Conservation (phyloP, 352 stramenopile genomes). For the Thalassiosira livingstoniorum region DNA sequence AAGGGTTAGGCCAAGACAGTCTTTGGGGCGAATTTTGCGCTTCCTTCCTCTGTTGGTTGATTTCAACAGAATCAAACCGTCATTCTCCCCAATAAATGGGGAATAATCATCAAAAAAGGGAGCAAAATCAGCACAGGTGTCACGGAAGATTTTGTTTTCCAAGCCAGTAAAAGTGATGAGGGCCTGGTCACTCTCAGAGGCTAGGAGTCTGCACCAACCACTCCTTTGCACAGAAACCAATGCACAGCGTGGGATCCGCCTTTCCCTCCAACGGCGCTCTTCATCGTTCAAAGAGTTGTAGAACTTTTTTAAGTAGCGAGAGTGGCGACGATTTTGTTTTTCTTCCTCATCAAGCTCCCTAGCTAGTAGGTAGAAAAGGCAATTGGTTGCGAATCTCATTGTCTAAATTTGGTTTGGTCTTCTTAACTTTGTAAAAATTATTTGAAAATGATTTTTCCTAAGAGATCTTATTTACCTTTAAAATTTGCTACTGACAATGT, state of each 20-base stretch:
- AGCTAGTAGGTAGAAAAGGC: background rate
- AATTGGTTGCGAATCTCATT: background rate
- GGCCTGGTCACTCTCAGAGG: constrained; percentile 18
- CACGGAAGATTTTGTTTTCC: constrained; percentile 5
- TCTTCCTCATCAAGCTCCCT: background rate
- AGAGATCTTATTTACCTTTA: background rate
- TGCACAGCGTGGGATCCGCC: background rate
- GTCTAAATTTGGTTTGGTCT: too few relatives aligned
- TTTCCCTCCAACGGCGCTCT: background rate
- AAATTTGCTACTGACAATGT: background rate
- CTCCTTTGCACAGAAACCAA: background rate
- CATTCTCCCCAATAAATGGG: constrained; percentile 15
- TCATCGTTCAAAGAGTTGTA: background rate
- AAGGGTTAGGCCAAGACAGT: constrained; percentile 26
- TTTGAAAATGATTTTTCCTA: too few relatives aligned
- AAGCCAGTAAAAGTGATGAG: constrained; percentile 39
- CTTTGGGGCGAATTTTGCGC: too few relatives aligned
- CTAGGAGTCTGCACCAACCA: constrained; percentile 12
- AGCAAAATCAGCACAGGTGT: background rate
- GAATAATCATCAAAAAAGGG: constrained; percentile 9
- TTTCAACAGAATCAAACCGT: background rate
- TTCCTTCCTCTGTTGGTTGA: background rate
- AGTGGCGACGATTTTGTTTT: background rate
- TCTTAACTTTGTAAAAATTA: too few relatives aligned
- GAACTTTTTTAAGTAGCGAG: background rate